Evolutionary conservation across 768 basidiomycete species (phyloP), one percentile per base, ranked within the genome.

Genomic region (Tephrocybe rancida): DNA sequence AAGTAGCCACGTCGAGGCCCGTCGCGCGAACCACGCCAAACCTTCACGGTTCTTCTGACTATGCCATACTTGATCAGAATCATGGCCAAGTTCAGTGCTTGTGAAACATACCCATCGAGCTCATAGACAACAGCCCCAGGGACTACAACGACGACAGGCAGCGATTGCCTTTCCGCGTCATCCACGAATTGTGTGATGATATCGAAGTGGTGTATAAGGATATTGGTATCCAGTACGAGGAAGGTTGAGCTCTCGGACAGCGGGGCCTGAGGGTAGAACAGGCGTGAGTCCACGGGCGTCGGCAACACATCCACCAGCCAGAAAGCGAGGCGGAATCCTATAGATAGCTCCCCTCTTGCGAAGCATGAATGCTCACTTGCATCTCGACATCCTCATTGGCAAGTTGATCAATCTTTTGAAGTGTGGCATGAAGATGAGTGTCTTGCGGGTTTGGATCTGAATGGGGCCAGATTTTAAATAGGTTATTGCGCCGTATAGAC

Each of bases 171-270:
- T 61, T 86, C 84, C 30, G 84, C 73, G 64, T 88, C 86, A 10
- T 76, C 73, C 38, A 86, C 82, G 62, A 92, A 88, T 42, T 79
- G 76, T 55, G 81, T 76, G 55, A 92, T 67, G 34, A 82, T 75
- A 49, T 84, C 82, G 54, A 91, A 79, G 55, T 84, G 76, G 63
- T 85, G 82, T 60, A 90, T 68, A 24, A 94, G 73, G 56, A 92
- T 81, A 60, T 93, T 94, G 25, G 91, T 93, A 63, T 94, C 91
- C 27, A 91, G 64, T 14, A 93, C 80, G 46, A 92, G 61, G 59
- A 79, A 81, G 16, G 72, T 70, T 30, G 71, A 63, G 52, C 60
- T 69, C 58, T 78, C 78, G 5, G 71, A 69, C 32, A 74, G 56
- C 30, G 79, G 73, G 10, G 71, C 72, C 79, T 84, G 56, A 34